Evolutionary conservation across 73 alveolate genomes (phyloP), one percentile per base, ranked within the genome.

Genomic region (Blepharisma stoltei): DNA sequence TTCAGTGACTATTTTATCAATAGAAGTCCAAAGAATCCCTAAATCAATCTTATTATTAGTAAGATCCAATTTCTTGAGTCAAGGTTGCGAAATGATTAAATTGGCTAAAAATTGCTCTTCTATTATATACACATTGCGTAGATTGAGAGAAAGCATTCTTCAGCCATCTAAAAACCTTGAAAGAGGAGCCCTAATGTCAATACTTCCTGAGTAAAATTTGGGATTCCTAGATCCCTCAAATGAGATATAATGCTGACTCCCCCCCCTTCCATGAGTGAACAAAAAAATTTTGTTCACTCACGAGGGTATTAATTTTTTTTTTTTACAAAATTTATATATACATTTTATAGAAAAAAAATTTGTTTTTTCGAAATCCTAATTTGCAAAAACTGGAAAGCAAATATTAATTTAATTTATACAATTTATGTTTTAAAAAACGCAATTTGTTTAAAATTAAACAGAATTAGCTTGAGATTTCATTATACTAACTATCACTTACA

Each of bases 21-120:
- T 60, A 1, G n/a, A 60, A 60, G 46, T 1, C 73, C 73, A 60
- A n/a, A 60, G 46, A 8, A 14, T n/a, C 46, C 73, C 73, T 14
- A 60, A n/a, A 18, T 25, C 18, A 11, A 60, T 18, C 46, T 60
- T n/a, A 25, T n/a, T 60, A 25, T 60, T 60, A 1, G 73, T 60
- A 1, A 60, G 46, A 25, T 60, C 73, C 14, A 60, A 38, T 25
- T 60, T 60, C 14, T 14, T 38, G 11, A 60, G 45, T 14, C 18
- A 20, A n/a, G 11, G 11, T 60, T 60, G 73, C 2, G 18, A 25
- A 14, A 60, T 14, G 14, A 60, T 8, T 14, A 60, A n/a, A 8
- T 60, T 38, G 11, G 73, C 37, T 60, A 60, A 25, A 60, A 60
- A 9, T 14, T 60, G 46, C 14, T 8, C 37, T 8, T n/a, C 41